Percentiles rank a stretch among this genome's conserved stretches.
phyloP scores from a whole-genome alignment of 805 yeast genomes.

The Cyberlindnera meyerae region DNA sequence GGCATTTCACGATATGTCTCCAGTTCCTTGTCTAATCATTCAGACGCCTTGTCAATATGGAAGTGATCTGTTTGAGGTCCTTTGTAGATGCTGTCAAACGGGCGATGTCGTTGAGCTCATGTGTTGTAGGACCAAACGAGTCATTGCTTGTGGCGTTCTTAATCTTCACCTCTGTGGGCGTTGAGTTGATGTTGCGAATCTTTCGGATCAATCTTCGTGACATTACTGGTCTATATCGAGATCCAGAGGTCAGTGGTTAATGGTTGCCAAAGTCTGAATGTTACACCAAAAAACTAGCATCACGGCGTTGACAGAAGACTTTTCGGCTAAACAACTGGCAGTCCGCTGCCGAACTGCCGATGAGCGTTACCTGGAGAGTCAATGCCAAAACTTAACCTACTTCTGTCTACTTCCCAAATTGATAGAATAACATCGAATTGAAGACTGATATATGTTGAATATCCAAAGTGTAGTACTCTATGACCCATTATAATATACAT shows the following conservation, averaged over 20 bases:
- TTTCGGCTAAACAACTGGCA: too few species aligned
- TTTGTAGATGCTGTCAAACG: slow-evolving; percentile 38
- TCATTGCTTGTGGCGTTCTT: slow-evolving; percentile 49
- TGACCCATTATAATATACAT: slow-evolving; percentile 8
- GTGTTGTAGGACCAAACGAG: slow-evolving; percentile 51
- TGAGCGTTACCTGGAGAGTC: too few species aligned
- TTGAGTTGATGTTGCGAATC: slow-evolving; percentile 27
- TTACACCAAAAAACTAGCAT: too few species aligned
- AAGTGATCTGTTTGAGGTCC: slow-evolving; percentile 36
- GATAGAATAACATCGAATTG: slow-evolving; percentile 7
- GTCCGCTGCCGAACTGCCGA: too few species aligned
- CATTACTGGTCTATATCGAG: too few species aligned
- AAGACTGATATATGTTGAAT: slow-evolving; percentile 16
- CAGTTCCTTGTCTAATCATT: slow-evolving; percentile 30
- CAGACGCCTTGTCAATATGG: slow-evolving; percentile 38
- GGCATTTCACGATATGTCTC: slow-evolving; percentile 41
- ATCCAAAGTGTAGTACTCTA: slow-evolving; percentile 13
- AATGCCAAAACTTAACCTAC: too few species aligned
- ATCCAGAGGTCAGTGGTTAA: too few species aligned
- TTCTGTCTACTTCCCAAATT: too few species aligned
- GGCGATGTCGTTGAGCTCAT: slow-evolving; percentile 48
- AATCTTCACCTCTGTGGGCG: slow-evolving; percentile 32
- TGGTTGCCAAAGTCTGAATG: too few species aligned
- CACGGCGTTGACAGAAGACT: too few species aligned
- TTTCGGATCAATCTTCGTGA: slow-evolving; percentile 28